Evolutionary conservation across 2,329 filamentous ascomycete genomes (phyloP).

Genomic region (Scedosporium minutisporum): DNA sequence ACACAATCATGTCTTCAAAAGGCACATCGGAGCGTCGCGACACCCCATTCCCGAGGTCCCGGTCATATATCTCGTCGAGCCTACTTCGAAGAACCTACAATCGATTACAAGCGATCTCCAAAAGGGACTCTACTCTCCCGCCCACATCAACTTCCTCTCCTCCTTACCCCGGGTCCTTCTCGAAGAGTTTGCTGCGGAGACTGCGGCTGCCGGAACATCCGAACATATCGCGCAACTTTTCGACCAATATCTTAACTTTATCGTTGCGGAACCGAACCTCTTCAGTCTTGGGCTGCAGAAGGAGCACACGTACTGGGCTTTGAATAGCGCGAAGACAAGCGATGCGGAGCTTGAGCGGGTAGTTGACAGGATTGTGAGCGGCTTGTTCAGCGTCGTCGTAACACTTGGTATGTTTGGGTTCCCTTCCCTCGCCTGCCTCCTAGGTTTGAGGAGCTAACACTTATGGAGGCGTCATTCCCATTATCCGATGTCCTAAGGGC

Average conservation of each 20-base stretch:
- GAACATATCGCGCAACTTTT: slow-evolving; percentile 88
- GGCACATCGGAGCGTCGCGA: slow-evolving; percentile 39
- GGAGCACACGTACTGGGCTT: slow-evolving; percentile 83
- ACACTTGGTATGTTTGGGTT: slow-evolving; percentile 65
- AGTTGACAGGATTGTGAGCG: slow-evolving; percentile 86
- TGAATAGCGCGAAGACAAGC: slow-evolving; percentile 85
- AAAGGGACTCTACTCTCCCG: slow-evolving; percentile 80
- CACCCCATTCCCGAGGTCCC: slow-evolving; percentile 94
- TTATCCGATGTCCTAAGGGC: slow-evolving; percentile 88
- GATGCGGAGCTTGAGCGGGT: slow-evolving; percentile 83
- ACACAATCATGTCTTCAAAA: slow-evolving; percentile 27
- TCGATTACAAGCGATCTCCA: slow-evolving; percentile 78
- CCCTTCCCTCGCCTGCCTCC: neutral
- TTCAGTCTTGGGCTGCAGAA: slow-evolving; percentile 92
- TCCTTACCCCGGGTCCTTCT: slow-evolving; percentile 83
- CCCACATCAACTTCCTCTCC: slow-evolving; percentile 94
- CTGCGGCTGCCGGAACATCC: slow-evolving; percentile 71
- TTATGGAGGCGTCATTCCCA: slow-evolving; percentile 68
- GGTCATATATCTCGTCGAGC: slow-evolving; percentile 92
- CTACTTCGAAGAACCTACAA: slow-evolving; percentile 69
- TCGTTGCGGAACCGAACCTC: slow-evolving; percentile 88
- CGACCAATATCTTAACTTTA: slow-evolving; percentile 96
- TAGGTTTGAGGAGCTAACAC: slow-evolving; percentile 15
- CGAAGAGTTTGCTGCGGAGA: slow-evolving; percentile 89
- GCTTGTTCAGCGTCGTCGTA: slow-evolving; percentile 95